Base-by-base conservation (phyloP, 352 stramenopile genomes). In the Pythium phragmiticola region DNA sequence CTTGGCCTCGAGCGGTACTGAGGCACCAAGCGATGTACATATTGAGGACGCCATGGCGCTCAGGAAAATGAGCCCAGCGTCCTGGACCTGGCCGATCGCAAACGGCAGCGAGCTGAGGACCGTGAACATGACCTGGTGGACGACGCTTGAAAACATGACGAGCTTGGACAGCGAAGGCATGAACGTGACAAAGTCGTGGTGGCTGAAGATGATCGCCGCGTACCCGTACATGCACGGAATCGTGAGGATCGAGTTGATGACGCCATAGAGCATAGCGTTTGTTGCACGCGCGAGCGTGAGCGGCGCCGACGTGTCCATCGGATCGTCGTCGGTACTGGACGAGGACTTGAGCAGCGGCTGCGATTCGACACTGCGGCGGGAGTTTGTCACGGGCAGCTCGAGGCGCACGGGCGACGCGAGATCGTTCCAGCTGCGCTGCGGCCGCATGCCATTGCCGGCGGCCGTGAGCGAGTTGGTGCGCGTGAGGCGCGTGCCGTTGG, bases 1-100 rank as follows among this genome's bases (percentile, higher is more conserved):
- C 55, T 92, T 92, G 51, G 84, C 78, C 43, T 91, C 81, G 7
- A 89, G 45, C n/a, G 79, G 47, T 0, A 80, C 79, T 5, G 86
- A 58, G 14, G 84, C 77, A 21, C 90, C 76, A 17, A 98, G 69
- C 74, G 66, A 82, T 43, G 70, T 87, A 77, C 70, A 97, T 52
- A 93, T 92, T 72, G 82, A 98, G 72, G 74, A 88, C 0, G 97
- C 94, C 58, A 99, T 99, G 51, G 84, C 82, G 49, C 78, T 94
- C 19, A 99, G 77, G 75, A 99, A 99, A 68, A 99, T 99, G 2
- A 99, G 84, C 0, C 97, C 97, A 5, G 97, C 96, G 70, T 99
- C 96, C 73, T 99, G 97, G 1, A 99, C 97, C 67, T 98, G 96
- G 14, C 97, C 97, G 37, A 99, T 98, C 9, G 97, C 95, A 76